phyloP scores from a whole-genome alignment of 2,329 filamentous ascomycete genomes.

The Botrytis deweyae region DNA sequence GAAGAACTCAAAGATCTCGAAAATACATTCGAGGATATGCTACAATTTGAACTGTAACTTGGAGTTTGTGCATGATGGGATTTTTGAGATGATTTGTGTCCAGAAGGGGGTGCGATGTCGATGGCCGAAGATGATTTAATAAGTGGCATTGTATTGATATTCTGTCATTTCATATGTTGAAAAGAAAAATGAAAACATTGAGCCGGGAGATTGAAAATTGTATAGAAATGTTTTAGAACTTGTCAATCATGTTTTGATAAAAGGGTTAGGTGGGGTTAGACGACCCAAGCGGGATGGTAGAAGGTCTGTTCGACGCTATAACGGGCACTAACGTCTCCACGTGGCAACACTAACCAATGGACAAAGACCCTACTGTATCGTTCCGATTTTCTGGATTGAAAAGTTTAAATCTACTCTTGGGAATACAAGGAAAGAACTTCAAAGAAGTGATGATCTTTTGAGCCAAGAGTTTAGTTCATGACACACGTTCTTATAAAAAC shows the following conservation, averaged over 20 bases:
- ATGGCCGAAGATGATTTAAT: not conserved
- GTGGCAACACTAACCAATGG: not conserved
- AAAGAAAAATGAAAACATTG: not conserved
- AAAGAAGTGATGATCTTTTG: not conserved
- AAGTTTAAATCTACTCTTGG: not conserved
- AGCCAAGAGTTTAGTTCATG: not conserved
- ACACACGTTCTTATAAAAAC: not conserved
- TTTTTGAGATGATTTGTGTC: not conserved
- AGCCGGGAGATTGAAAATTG: not conserved
- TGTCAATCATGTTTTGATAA: not conserved
- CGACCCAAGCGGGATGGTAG: not conserved
- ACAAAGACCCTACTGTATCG: not conserved
- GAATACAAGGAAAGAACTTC: no score
- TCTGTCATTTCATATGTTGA: not conserved
- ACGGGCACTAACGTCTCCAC: not conserved
- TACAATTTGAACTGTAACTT: not conserved
- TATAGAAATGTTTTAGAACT: not conserved
- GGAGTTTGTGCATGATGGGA: not conserved
- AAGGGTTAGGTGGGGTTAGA: not conserved
- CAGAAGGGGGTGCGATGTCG: not conserved
- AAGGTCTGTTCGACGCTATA: not conserved
- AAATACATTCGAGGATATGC: not conserved
- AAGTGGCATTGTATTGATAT: not conserved
- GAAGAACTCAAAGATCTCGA: not conserved
- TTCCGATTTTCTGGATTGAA: not conserved